These are phyloP conservation scores for Noccaea bulbosa DNA, from an alignment of 345 rosid species.

Conservation along the genomic window DNA sequence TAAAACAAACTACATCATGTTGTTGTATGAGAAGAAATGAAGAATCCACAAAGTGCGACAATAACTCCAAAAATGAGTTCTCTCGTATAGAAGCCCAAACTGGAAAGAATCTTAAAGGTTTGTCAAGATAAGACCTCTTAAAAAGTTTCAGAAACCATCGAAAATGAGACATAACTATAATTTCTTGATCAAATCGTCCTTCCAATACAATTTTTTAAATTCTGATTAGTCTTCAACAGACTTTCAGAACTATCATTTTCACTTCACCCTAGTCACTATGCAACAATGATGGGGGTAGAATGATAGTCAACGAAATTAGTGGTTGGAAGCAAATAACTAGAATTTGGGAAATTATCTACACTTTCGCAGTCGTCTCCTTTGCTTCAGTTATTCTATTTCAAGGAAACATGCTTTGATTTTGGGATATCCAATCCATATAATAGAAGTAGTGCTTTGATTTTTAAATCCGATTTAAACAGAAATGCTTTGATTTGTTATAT, in stretches of 20 bases:
- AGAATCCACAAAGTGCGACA: neutral
- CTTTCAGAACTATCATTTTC: conserved; percentile 32
- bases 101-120: neutral
- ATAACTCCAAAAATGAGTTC: neutral
- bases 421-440: neutral
- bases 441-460: neutral
- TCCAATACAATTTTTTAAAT: conserved; percentile 9
- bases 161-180: conserved; percentile 26
- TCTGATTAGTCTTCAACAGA: conserved; percentile 35
- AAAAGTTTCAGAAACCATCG: neutral
- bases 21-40: neutral
- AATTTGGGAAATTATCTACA: neutral
- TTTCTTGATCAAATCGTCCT: neutral
- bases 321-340: conserved; percentile 21
- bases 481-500: too few relatives aligned
- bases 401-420: neutral
- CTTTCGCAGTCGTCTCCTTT: neutral
- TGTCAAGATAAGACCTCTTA: conserved; percentile 26
- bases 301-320: conserved; percentile 29
- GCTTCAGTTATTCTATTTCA: neutral
- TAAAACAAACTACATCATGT: neutral
- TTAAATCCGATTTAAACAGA: neutral
- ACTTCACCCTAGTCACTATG: conserved; percentile 24
- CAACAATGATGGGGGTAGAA: conserved; percentile 1
- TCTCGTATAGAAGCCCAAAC: conserved; percentile 8